These are phyloP conservation scores for Groenewaldozyma sp. DNA, from an alignment of 1,139 yeast genomes.

Conservation along the genomic window DNA sequence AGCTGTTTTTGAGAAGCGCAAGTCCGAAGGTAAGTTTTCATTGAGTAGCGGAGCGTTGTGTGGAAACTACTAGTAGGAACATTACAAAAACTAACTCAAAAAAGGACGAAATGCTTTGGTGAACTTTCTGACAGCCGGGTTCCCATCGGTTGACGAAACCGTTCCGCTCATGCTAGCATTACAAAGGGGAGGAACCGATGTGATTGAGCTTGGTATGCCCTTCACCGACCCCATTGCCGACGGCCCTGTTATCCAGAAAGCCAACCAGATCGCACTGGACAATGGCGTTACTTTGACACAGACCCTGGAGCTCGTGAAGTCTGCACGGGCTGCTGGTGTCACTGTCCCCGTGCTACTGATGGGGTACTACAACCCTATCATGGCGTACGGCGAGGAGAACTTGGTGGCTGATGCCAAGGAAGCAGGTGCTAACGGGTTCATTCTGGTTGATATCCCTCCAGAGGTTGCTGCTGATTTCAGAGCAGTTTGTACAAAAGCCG, in stretches of 20 bases:
- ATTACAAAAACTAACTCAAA: background rate
- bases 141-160: conserved; percentile 80
- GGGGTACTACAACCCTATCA: conserved; percentile 96
- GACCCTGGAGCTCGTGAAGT: conserved; percentile 58
- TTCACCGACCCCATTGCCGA: conserved; percentile 99
- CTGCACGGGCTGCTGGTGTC: conserved; percentile 77
- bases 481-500: conserved; percentile 54
- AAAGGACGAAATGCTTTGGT: conserved; percentile 71
- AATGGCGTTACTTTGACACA: conserved; percentile 69
- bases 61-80: background rate
- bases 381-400: conserved; percentile 81
- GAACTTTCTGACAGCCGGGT: conserved; percentile 91
- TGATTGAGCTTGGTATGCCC: conserved; percentile 91
- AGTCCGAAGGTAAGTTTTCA: conserved; percentile 2
- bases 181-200: conserved; percentile 92
- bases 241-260: conserved; percentile 91
- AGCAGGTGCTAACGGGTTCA: conserved; percentile 93
- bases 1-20: conserved; percentile 1
- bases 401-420: conserved; percentile 65
- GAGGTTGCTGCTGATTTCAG: conserved; percentile 92
- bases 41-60: background rate
- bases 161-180: conserved; percentile 76
- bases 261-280: conserved; percentile 61
- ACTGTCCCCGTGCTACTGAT: conserved; percentile 81
- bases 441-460: conserved; percentile 93